phyloP scores from a whole-genome alignment of 768 basidiomycete species.

The Hemileccinum impolitum region DNA sequence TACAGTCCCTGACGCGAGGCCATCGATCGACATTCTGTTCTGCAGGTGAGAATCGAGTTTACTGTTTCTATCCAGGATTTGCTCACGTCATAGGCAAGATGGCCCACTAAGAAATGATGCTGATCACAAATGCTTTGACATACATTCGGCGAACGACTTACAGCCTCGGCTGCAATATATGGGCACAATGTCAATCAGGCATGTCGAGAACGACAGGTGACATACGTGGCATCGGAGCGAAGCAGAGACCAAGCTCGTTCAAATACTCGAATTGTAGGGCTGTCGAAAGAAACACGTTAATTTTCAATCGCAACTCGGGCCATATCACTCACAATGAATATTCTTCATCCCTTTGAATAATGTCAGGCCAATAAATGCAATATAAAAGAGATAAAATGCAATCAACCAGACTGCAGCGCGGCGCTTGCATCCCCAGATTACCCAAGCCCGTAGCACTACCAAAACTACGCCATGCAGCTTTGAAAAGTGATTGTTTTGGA shows the following conservation, averaged over 20 bases:
- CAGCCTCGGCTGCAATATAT: not conserved
- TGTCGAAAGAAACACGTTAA: not conserved
- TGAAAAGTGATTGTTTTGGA: not conserved
- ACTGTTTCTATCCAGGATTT: not conserved
- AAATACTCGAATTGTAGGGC: too few relatives aligned
- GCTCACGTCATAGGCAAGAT: not conserved
- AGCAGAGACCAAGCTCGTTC: too few relatives aligned
- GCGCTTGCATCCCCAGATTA: not conserved
- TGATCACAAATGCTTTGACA: not conserved
- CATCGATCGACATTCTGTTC: constrained; percentile 2
- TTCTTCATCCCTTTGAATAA: not conserved
- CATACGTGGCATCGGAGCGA: too few relatives aligned
- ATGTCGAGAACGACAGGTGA: not conserved
- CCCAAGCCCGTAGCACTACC: constrained; percentile 2
- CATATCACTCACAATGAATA: not conserved
- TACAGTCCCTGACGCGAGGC: not conserved
- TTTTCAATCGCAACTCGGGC: not conserved
- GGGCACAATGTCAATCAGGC: not conserved
- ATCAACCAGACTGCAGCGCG: not conserved
- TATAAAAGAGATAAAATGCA: not conserved
- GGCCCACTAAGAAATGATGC: not conserved
- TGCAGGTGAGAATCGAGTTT: not conserved
- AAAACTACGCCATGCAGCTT: not conserved
- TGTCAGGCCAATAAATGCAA: not conserved
- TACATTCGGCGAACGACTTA: not conserved